Conservation (phyloP, 352 stramenopile genomes). For the Saprolegnia parasitica region DNA sequence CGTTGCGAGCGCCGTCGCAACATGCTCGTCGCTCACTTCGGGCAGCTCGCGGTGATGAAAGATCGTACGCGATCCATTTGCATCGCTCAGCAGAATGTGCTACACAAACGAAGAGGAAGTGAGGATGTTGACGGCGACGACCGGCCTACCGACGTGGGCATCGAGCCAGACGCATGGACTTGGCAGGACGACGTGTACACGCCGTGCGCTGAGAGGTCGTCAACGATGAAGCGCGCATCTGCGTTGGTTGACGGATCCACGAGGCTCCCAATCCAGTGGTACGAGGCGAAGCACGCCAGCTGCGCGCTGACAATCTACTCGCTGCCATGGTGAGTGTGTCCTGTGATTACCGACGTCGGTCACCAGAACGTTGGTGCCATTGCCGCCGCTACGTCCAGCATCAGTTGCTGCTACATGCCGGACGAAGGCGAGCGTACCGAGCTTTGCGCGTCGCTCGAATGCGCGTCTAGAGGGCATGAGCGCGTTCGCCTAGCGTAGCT, state of each 20-base stretch:
- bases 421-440: neutral
- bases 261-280: conserved; percentile 12
- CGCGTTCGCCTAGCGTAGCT: neutral
- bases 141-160: conserved; percentile 15
- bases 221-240: conserved; percentile 9
- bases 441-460: neutral
- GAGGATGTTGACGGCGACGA: neutral
- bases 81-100: conserved; percentile 16
- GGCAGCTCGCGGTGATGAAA: conserved; percentile 11
- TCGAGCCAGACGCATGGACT: neutral
- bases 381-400: conserved; percentile 8
- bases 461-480: neutral
- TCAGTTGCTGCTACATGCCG: neutral
- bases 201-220: conserved; percentile 2
- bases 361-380: conserved; percentile 20
- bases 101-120: neutral
- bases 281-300: neutral
- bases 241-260: neutral
- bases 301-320: conserved; percentile 12
- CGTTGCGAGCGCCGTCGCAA: neutral
- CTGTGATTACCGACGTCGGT: neutral
- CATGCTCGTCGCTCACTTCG: conserved; percentile 13
- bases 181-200: neutral
- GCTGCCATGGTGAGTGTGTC: neutral
- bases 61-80: conserved; percentile 17